A percentile compares a stretch with the other conserved stretches of the same genome.
These are phyloP conservation scores for Amanita subjunquillea DNA, from an alignment of 768 basidiomycete species.

Conservation along the genomic window DNA sequence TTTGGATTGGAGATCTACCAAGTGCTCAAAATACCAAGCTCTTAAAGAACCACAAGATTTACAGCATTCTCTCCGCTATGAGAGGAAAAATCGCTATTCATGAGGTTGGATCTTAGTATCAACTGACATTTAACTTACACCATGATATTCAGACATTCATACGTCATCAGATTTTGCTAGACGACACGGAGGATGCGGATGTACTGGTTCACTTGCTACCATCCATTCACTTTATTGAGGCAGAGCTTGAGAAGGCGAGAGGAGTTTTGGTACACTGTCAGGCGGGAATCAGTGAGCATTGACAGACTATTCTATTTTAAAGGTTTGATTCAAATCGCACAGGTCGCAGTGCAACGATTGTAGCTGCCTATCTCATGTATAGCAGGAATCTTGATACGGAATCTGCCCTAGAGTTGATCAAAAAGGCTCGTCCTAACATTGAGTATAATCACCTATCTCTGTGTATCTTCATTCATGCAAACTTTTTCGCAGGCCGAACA, in stretches of 20 bases:
- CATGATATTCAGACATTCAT: slow-evolving; percentile 53
- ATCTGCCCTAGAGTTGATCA: slow-evolving; percentile 61
- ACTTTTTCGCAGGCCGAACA: slow-evolving; percentile 57
- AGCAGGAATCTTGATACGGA: slow-evolving; percentile 43
- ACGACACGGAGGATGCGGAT: slow-evolving; percentile 69
- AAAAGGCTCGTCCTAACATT: slow-evolving; percentile 51
- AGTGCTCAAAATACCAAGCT: slow-evolving; percentile 55
- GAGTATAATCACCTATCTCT: slow-evolving; percentile 39
- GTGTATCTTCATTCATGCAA: not conserved
- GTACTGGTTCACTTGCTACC: slow-evolving; percentile 70
- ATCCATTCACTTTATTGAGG: slow-evolving; percentile 75
- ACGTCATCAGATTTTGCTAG: slow-evolving; percentile 68
- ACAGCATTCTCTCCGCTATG: slow-evolving; percentile 66
- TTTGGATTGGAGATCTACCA: slow-evolving; percentile 80
- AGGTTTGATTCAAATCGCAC: not conserved
- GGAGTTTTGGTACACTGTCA: slow-evolving; percentile 87
- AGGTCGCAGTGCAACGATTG: slow-evolving; percentile 81
- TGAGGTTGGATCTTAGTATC: slow-evolving; percentile 33
- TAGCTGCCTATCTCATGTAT: slow-evolving; percentile 86
- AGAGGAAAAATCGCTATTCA: slow-evolving; percentile 55
- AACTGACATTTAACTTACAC: not conserved
- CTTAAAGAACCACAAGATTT: slow-evolving; percentile 65
- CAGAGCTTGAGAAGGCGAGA: slow-evolving; percentile 62
- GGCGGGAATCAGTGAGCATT: slow-evolving; percentile 71
- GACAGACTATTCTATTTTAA: not conserved